Percentiles rank a stretch among this genome's conserved stretches.
Conservation (phyloP, 805 yeast species). For the Hanseniaspora guilliermondii region DNA sequence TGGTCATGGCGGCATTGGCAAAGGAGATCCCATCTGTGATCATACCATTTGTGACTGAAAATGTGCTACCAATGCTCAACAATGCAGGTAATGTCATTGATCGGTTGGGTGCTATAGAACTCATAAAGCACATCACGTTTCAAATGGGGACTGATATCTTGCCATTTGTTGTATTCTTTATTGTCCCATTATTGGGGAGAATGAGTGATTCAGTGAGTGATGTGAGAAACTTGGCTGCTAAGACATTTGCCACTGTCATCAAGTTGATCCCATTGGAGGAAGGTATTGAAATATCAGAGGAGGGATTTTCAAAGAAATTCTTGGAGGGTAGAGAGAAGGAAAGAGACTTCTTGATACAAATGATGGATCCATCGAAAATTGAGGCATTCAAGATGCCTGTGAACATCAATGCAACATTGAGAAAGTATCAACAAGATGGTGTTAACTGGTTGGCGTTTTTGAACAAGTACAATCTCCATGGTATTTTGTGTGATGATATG, state of each 20-base stretch:
- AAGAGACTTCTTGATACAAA: constrained; percentile 86
- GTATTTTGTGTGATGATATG: constrained; percentile 98
- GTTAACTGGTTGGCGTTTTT: constrained; percentile 95
- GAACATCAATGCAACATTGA: constrained; percentile 77
- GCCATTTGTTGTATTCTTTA: constrained; percentile 88
- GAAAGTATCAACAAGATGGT: constrained; percentile 96
- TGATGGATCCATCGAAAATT: constrained; percentile 93
- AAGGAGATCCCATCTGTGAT: constrained; percentile 54
- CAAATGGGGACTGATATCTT: constrained; percentile 80
- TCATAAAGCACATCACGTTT: constrained; percentile 70
- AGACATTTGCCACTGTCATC: constrained; percentile 91
- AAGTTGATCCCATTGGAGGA: constrained; percentile 94
- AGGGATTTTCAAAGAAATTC: constrained; percentile 72
- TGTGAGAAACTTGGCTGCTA: constrained; percentile 81
- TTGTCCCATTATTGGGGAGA: constrained; percentile 92
- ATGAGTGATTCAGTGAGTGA: constrained; percentile 92
- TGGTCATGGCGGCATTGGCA: constrained; percentile 72
- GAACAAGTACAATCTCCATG: constrained; percentile 89
- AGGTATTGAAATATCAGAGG: constrained; percentile 82
- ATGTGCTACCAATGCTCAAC: constrained; percentile 64
- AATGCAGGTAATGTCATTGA: constrained; percentile 57
- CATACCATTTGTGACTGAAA: constrained; percentile 66
- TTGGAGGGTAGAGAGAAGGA: constrained; percentile 84
- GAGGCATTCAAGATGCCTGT: constrained; percentile 82
- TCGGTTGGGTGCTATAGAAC: constrained; percentile 90